Percentiles rank a stretch among this genome's conserved stretches.
Evolutionary conservation across 345 rosid species (phyloP).

Genomic region (Corchorus capsularis): DNA sequence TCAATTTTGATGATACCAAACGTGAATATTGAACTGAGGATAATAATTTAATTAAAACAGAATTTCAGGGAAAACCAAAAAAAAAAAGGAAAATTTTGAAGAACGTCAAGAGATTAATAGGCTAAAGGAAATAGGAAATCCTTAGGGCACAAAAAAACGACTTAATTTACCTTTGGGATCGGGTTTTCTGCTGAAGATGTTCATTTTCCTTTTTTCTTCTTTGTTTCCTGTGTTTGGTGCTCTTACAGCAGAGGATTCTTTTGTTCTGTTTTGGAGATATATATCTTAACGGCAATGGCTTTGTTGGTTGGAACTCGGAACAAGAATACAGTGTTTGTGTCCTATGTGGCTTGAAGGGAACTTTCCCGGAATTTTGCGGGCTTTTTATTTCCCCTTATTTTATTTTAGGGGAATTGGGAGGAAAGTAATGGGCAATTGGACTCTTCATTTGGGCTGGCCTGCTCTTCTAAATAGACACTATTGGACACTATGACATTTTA

Average conservation of each 20-base stretch:
- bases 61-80: neutral
- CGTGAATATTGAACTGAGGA: neutral
- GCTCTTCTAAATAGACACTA: no score
- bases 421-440: no score
- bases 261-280: neutral
- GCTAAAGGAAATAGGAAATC: neutral
- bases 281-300: neutral
- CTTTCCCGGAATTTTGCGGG: neutral
- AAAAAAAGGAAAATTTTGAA: neutral
- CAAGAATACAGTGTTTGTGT: neutral
- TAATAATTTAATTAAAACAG: neutral
- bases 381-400: neutral
- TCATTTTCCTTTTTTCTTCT: slow-evolving; percentile 36
- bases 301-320: neutral
- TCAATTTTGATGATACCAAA: neutral
- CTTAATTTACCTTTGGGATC: slow-evolving; percentile 62
- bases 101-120: neutral
- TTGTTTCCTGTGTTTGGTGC: neutral
- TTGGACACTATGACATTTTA: no score
- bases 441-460: no score
- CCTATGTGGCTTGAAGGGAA: neutral
- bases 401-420: no score
- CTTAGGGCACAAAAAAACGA: neutral
- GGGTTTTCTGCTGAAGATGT: slow-evolving; percentile 70
- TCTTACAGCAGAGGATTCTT: neutral